Evolutionary conservation across 805 yeast species (phyloP).

Genomic region (Saturnispora serradocipensis): DNA sequence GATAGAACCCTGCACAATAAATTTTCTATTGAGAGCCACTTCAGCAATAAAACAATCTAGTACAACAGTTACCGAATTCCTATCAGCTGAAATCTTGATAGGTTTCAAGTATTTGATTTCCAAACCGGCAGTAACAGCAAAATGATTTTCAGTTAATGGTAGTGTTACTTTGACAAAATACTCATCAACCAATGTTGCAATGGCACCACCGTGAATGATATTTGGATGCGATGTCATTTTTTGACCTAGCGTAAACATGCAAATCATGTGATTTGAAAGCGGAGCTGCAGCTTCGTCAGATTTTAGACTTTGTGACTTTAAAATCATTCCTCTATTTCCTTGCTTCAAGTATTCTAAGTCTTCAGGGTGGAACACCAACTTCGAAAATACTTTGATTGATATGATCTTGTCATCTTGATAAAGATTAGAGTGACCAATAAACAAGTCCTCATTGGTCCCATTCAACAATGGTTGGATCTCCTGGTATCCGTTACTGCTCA

Average conservation of each 20-base stretch:
- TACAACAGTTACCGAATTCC: conserved; percentile 12
- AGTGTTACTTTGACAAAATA: conserved; percentile 43
- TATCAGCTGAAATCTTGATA: conserved; percentile 12
- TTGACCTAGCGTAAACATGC: conserved; percentile 38
- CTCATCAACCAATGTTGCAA: conserved; percentile 46
- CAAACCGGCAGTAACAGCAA: conserved; percentile 44
- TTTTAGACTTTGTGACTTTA: background rate
- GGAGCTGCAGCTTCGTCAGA: background rate
- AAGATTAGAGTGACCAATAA: conserved; percentile 23
- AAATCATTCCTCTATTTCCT: background rate
- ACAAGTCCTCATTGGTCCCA: conserved; percentile 17
- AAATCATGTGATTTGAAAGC: conserved; percentile 33
- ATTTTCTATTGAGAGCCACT: conserved; percentile 12
- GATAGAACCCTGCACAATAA: conserved; percentile 18
- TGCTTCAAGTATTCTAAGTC: conserved; percentile 7
- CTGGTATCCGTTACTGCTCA: conserved; percentile 4
- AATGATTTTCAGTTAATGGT: conserved; percentile 33
- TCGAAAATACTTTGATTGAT: conserved; percentile 15
- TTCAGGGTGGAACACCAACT: conserved; percentile 8
- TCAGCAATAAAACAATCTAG: conserved; percentile 19
- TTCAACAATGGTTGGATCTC: conserved; percentile 18
- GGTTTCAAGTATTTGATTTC: conserved; percentile 33
- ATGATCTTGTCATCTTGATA: conserved; percentile 16
- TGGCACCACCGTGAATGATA: conserved; percentile 43
- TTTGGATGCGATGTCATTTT: conserved; percentile 39